Percentiles rank a stretch among this genome's conserved stretches.
phyloP scores from a whole-genome alignment of 106 monocot species.

The Posidonia australis region DNA sequence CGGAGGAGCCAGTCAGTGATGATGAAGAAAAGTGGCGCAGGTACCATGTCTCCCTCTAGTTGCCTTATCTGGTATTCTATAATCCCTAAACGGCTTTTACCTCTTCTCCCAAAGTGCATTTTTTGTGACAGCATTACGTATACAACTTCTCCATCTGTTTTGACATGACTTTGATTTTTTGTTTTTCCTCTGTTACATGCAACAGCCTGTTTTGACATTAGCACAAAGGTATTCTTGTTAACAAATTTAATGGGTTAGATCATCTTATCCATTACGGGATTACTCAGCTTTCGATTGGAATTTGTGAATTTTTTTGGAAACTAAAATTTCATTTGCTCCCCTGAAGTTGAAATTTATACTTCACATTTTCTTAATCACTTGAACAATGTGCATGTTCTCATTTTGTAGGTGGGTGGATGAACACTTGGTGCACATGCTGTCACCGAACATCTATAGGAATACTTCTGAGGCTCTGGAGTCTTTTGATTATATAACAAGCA shows the following conservation, averaged over 20 bases:
- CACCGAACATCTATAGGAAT: constrained; percentile 87
- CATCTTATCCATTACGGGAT: too few relatives aligned
- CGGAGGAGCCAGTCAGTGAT: constrained; percentile 24
- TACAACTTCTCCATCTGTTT: too few relatives aligned
- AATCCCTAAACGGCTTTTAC: too few relatives aligned
- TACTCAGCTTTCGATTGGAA: too few relatives aligned
- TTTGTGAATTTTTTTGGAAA: too few relatives aligned
- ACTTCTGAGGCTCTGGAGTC: constrained; percentile 86
- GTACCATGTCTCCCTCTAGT: constrained; percentile 20
- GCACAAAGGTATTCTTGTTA: too few relatives aligned
- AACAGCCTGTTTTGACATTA: too few relatives aligned
- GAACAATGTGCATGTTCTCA: background rate
- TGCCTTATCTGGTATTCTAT: background rate
- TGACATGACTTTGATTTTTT: too few relatives aligned
- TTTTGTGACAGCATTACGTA: too few relatives aligned
- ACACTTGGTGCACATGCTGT: constrained; percentile 78
- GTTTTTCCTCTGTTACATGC: too few relatives aligned
- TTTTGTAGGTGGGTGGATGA: constrained; percentile 83
- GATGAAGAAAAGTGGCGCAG: constrained; percentile 90
- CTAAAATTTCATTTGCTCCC: background rate
- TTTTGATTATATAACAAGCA: constrained; percentile 79
- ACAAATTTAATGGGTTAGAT: too few relatives aligned
- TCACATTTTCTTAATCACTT: background rate
- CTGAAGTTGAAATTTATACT: background rate
- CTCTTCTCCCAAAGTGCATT: too few relatives aligned